A percentile compares a stretch with the other conserved stretches of the same genome.
Evolutionary conservation across 2,329 filamentous ascomycete species (phyloP).

Genomic region (Aspergillus felis): DNA sequence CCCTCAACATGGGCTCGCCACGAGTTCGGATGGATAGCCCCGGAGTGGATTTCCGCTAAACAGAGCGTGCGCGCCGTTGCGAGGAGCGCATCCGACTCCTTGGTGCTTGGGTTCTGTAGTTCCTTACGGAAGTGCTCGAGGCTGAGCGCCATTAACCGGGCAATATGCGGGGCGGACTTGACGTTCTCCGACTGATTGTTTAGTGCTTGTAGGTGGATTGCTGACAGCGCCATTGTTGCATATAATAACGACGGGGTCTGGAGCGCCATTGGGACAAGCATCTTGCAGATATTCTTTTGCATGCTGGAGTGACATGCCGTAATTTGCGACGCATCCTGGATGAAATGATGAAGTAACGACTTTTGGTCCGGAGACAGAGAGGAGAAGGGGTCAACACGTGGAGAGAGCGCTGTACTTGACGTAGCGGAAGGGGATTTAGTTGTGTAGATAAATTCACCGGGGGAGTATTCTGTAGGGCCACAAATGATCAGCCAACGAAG

Average conservation of each 20-base stretch:
- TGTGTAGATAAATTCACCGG: constrained; percentile 39
- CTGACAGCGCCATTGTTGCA: constrained; percentile 42
- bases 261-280: constrained; percentile 44
- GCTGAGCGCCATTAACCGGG: constrained; percentile 38
- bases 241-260: constrained; percentile 42
- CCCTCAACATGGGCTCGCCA: constrained; percentile 44
- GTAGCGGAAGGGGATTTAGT: constrained; percentile 21
- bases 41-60: constrained; percentile 41
- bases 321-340: constrained; percentile 39
- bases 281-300: constrained; percentile 40
- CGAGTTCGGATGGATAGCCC: constrained; percentile 37
- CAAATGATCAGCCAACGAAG: neutral
- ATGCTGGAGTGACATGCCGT: constrained; percentile 40
- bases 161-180: constrained; percentile 36
- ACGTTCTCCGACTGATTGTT: constrained; percentile 34
- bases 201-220: constrained; percentile 39
- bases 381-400: constrained; percentile 34
- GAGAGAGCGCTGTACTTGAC: constrained; percentile 22
- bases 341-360: constrained; percentile 39
- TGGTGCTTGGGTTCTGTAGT: constrained; percentile 30
- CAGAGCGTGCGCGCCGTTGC: constrained; percentile 42
- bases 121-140: constrained; percentile 40
- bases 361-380: constrained; percentile 35
- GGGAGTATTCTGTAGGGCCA: constrained; percentile 33
- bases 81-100: constrained; percentile 34